phyloP scores from a whole-genome alignment of 2,329 filamentous ascomycete species.

The Aspergillus oerlinghausenensis region DNA sequence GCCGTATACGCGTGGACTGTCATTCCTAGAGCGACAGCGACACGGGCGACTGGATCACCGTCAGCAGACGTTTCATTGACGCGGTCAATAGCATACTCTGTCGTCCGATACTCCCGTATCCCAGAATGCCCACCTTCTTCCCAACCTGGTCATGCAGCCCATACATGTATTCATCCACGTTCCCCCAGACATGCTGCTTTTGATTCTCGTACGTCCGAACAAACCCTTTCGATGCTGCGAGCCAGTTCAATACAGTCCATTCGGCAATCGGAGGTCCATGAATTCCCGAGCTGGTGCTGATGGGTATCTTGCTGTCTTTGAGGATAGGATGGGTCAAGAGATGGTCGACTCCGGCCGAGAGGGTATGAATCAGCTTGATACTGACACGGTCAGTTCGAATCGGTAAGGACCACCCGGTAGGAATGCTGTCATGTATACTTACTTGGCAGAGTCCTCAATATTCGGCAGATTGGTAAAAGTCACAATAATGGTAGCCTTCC shows the following conservation, averaged over 20 bases:
- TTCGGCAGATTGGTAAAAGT: conserved; percentile 24
- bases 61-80: conserved; percentile 5
- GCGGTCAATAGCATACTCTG: conserved; percentile 43
- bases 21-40: conserved; percentile 64
- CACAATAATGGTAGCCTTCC: conserved; percentile 21
- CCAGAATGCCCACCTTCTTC: conserved; percentile 55
- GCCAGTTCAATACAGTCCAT: conserved; percentile 61
- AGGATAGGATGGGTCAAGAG: conserved; percentile 51
- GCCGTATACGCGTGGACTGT: conserved; percentile 72
- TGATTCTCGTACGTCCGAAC: conserved; percentile 54
- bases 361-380: conserved; percentile 51
- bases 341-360: conserved; percentile 56
- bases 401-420: background rate
- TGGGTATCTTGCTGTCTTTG: conserved; percentile 47
- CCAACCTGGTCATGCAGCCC: conserved; percentile 52
- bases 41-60: conserved; percentile 43
- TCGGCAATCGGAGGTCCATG: conserved; percentile 63
- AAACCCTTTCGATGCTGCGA: conserved; percentile 55
- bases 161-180: conserved; percentile 15
- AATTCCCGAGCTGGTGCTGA: conserved; percentile 53
- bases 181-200: conserved; percentile 50
- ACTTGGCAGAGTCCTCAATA: conserved; percentile 26
- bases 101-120: conserved; percentile 60
- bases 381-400: conserved; percentile 15
- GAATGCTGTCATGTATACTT: background rate